These are phyloP conservation scores for Cladosporium phlei DNA, from an alignment of 2,329 filamentous ascomycete genomes.

Conservation along the genomic window DNA sequence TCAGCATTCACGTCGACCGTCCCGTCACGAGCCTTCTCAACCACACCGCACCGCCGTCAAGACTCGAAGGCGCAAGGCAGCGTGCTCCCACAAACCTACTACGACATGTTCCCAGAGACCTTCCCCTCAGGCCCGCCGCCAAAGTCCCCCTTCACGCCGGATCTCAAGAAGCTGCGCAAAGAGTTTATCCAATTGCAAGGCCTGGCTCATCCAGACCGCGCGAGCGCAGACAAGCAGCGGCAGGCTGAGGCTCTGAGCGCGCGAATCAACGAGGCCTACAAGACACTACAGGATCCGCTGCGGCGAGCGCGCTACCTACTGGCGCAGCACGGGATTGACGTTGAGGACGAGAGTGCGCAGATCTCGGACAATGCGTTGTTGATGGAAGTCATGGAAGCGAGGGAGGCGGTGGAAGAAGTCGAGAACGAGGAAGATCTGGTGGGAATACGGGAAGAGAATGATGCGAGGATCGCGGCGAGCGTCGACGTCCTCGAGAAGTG, in stretches of 20 bases:
- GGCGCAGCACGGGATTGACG: slow-evolving; percentile 64
- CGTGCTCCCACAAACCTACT: slow-evolving; percentile 55
- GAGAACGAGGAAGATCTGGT: slow-evolving; percentile 59
- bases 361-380: slow-evolving; percentile 68
- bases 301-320: slow-evolving; percentile 85
- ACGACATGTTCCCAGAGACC: slow-evolving; percentile 80
- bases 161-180: slow-evolving; percentile 63
- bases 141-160: slow-evolving; percentile 66
- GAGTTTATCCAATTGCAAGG: slow-evolving; percentile 86
- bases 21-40: slow-evolving; percentile 13
- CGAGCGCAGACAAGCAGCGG: slow-evolving; percentile 45
- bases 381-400: slow-evolving; percentile 71
- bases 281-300: slow-evolving; percentile 73
- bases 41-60: slow-evolving; percentile 3
- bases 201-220: slow-evolving; percentile 67
- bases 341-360: slow-evolving; percentile 71
- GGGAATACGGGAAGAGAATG: slow-evolving; percentile 60
- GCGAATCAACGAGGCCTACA: slow-evolving; percentile 87
- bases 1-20: not conserved
- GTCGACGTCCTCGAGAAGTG: slow-evolving; percentile 59
- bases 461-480: slow-evolving; percentile 59
- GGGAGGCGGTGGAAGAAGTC: slow-evolving; percentile 55
- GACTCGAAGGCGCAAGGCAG: not conserved
- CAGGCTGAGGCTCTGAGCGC: slow-evolving; percentile 73
- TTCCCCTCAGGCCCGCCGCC: slow-evolving; percentile 76